phyloP scores from a whole-genome alignment of 768 basidiomycete genomes.

The Ramaria sp. region DNA sequence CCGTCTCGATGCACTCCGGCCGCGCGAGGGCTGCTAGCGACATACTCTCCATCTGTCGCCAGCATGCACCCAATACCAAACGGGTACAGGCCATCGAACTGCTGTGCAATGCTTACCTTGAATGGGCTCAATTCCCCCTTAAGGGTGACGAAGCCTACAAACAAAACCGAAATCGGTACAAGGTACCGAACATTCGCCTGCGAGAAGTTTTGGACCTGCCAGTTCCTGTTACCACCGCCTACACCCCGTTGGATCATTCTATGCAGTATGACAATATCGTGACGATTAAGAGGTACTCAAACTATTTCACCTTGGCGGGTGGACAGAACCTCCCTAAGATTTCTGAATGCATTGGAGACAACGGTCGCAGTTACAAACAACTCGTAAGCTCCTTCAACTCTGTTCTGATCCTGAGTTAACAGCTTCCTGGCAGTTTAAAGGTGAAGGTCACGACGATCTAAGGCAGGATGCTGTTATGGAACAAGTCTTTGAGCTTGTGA shows the following conservation, averaged over 20 bases:
- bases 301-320: conserved; percentile 52
- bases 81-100: conserved; percentile 44
- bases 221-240: conserved; percentile 78
- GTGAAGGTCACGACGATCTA: conserved; percentile 80
- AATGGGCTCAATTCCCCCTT: conserved; percentile 62
- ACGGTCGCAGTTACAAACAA: conserved; percentile 62
- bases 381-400: conserved; percentile 40
- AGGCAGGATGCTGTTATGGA: conserved; percentile 99
- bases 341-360: conserved; percentile 50
- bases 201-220: conserved; percentile 37
- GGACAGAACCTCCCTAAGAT: conserved; percentile 83
- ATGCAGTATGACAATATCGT: conserved; percentile 57
- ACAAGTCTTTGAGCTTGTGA: conserved; percentile 89
- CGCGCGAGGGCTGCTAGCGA: conserved; percentile 53
- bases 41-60: conserved; percentile 46
- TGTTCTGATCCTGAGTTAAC: neutral
- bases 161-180: conserved; percentile 11
- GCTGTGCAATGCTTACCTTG: conserved; percentile 53
- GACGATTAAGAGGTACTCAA: conserved; percentile 56
- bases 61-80: conserved; percentile 24
- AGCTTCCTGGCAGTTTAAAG: conserved; percentile 64
- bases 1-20: conserved; percentile 25
- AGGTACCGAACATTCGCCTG: conserved; percentile 38
- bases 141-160: conserved; percentile 22
- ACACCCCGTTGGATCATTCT: conserved; percentile 58